Evolutionary conservation across 1,284 basidiomycete species (phyloP), one percentile per base, ranked within the genome.

Genomic region (Cutaneotrichosporon sp.): DNA sequence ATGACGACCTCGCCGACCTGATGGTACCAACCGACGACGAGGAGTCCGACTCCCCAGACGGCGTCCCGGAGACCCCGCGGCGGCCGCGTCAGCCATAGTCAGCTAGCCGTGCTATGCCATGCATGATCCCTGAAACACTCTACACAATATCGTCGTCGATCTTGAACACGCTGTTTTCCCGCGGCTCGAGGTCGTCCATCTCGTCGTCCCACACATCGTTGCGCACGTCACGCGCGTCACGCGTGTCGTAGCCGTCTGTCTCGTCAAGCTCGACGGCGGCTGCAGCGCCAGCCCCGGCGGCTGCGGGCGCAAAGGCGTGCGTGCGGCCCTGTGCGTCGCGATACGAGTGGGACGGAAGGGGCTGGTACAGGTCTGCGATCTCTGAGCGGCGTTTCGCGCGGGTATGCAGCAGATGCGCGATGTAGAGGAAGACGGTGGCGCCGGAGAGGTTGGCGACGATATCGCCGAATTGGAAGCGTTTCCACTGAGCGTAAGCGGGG

Each of bases 1-100:
- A 67, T 35, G 67, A 65, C 54, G 55, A 61, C 12, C 42, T 71
- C 19, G 70, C 44, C 2, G 69, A 63, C 6, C 48, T 70, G 19
- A 70, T 71, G 70, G 69, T 70, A 33, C 65, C 66, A 61, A 72
- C 70, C 5, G 70, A 72, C 53, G 70, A 71, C 31, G 67, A 68
- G 55, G 62, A 61, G 9, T 49, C 39, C 25, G 54, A 42, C 17
- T 38, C 39, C 17, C 53, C 43, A 16, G 45, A 46, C 19, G 43
- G 39, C 24, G 51, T 66, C 3, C 62, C 63, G 19, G 66, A 68
- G 44, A 67, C 67, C 8, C 64, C 66, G 16, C 12, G 42, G 33
- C 33, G 33, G 34, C 29, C 7, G 26, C n/a, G n/a, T n/a, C n/a
- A n/a, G n/a, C n/a, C n/a, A n/a, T n/a, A n/a, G n/a, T n/a, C n/a